Evolutionary conservation across 73 alveolate species (phyloP).

Genomic region (Stentor coeruleus): DNA sequence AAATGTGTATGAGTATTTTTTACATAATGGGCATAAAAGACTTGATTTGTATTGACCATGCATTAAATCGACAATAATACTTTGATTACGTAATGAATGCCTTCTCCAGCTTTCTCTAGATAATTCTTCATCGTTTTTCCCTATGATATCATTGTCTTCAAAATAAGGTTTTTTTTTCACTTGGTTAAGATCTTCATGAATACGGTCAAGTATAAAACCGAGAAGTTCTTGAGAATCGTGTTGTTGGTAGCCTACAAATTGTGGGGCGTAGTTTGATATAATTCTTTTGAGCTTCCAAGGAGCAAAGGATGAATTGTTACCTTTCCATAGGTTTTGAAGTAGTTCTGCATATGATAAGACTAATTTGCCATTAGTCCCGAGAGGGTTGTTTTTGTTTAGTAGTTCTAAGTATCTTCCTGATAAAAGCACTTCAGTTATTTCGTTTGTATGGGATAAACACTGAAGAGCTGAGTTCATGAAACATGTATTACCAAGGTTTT

Average conservation of each 20-base stretch:
- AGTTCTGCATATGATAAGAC: slow-evolving; percentile 59
- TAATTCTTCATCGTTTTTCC: slow-evolving; percentile 75
- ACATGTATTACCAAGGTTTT: slow-evolving; percentile 91
- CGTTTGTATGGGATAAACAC: slow-evolving; percentile 32
- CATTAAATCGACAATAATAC: slow-evolving; percentile 86
- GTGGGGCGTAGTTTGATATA: slow-evolving; percentile 37
- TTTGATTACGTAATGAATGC: slow-evolving; percentile 83
- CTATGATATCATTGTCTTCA: slow-evolving; percentile 60
- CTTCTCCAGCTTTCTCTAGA: slow-evolving; percentile 86
- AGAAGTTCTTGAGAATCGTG: slow-evolving; percentile 94
- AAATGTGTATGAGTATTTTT: slow-evolving; percentile 74
- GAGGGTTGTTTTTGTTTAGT: slow-evolving; percentile 80
- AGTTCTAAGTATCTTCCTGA: slow-evolving; percentile 37
- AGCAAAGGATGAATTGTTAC: slow-evolving; percentile 30
- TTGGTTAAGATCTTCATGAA: slow-evolving; percentile 96
- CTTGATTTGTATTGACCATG: slow-evolving; percentile 94
- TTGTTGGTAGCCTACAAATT: slow-evolving; percentile 74
- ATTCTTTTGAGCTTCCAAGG: slow-evolving; percentile 57
- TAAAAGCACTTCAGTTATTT: not conserved
- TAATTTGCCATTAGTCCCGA: slow-evolving; percentile 85
- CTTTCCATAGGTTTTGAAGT: slow-evolving; percentile 49
- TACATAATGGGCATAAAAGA: slow-evolving; percentile 86
- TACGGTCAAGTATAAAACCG: slow-evolving; percentile 87
- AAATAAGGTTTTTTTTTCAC: slow-evolving; percentile 81
- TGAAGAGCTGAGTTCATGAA: slow-evolving; percentile 36